Base-by-base conservation (phyloP, 129 eudicot species). In the Ambrosia trifida region DNA sequence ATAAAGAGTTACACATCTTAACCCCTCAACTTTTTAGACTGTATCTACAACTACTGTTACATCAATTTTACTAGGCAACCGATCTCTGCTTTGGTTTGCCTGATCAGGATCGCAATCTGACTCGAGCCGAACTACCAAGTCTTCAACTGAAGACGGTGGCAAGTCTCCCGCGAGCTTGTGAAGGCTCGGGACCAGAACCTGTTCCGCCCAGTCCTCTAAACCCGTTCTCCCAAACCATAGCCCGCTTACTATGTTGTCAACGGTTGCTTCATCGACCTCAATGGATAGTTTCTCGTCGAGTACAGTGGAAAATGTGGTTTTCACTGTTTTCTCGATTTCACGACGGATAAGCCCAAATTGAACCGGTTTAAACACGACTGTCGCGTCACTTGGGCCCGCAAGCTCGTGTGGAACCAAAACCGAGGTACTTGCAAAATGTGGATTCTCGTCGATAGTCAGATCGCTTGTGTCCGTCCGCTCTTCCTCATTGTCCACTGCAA, bases 401-500 rank as follows among this genome's bases (percentile, higher is more conserved):
- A 95, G 82, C 60, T 95, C 99, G 2, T 79, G 82, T 36, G 96
- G 91, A 54, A 83, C 79, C 0, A 92, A 79, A 43, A 83, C 82
- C 2, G 63, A 62, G 4, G 88, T 74, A 18, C 81, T 53, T 5
- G 83, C 62, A 45, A 81, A 87, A 44, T 62, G 71, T 49, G 68
- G 72, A 72, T 63, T 77, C 40, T 90, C 97, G 1, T 84, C 99
- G 11, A 81, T 59, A 6, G 94, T 87, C 44, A 95, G 85, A 49
- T 95, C 97, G 66, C 99, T 95, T 10, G 97, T 78, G 32, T 87
- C 95, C 0, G 83, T 77, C 54, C 84, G 59, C 36, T 89, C 89
- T 54, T 90, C 99, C 59, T 90, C 97, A 1, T 16, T 28, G 35
- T 81, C 91, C 1, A 82, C 87, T 0, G 82, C 77, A 3, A 76